Conservation (phyloP, 2,329 filamentous ascomycete species). For the Grosmannia huntii region DNA sequence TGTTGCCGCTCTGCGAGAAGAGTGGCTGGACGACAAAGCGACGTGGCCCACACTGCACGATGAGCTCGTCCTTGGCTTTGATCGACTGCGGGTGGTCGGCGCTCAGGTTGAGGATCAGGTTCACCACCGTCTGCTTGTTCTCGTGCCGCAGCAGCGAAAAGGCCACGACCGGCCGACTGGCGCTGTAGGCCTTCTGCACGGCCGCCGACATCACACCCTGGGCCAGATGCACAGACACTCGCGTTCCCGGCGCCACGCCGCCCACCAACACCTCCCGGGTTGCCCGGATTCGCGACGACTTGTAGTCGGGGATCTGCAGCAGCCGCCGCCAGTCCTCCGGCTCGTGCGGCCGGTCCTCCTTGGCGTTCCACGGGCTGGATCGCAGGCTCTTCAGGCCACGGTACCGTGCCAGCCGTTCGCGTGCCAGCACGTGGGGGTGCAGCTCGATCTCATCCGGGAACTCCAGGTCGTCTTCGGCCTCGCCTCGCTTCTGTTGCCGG, state of each 20-base stretch:
- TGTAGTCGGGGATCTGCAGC: constrained; percentile 81
- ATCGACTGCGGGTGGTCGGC: constrained; percentile 64
- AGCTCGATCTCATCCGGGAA: constrained; percentile 97
- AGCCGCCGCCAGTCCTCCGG: constrained; percentile 83
- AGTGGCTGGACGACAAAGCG: constrained; percentile 80
- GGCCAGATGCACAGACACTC: constrained; percentile 63
- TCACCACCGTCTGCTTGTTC: constrained; percentile 82
- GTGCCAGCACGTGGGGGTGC: constrained; percentile 71
- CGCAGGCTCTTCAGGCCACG: constrained; percentile 84
- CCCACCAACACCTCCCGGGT: constrained; percentile 78
- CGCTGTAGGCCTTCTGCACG: constrained; percentile 33
- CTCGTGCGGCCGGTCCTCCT: constrained; percentile 75
- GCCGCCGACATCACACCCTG: constrained; percentile 30
- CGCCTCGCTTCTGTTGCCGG: constrained; percentile 61
- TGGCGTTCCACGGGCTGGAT: constrained; percentile 77
- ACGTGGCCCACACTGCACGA: constrained; percentile 82
- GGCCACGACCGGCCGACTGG: constrained; percentile 52
- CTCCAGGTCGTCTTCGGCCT: constrained; percentile 85
- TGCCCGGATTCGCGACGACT: constrained; percentile 62
- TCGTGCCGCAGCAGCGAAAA: constrained; percentile 89
- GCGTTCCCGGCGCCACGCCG: constrained; percentile 70
- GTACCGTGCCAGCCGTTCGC: constrained; percentile 76
- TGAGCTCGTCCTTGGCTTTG: constrained; percentile 83
- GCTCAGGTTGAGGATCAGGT: constrained; percentile 78
- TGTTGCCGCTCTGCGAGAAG: constrained; percentile 80